phyloP scores from a whole-genome alignment of 768 basidiomycete genomes.

The Naganishia onofrii region DNA sequence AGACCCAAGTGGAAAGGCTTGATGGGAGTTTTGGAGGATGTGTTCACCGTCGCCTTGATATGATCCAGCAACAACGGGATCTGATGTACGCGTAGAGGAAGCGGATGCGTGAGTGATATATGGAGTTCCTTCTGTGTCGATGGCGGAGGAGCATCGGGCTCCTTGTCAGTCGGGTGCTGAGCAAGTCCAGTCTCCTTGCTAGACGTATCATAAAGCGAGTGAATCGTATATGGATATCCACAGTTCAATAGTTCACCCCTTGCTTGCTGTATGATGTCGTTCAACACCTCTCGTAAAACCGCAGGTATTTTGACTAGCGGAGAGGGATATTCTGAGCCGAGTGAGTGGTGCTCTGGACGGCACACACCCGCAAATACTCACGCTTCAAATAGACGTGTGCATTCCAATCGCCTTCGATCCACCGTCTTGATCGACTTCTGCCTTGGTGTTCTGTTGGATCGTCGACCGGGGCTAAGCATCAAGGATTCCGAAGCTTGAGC shows the following conservation, averaged over 20 bases:
- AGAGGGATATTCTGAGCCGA: not conserved
- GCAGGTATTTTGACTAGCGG: constrained; percentile 54
- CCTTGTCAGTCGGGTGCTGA: constrained; percentile 37
- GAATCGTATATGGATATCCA: constrained; percentile 3
- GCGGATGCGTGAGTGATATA: constrained; percentile 78
- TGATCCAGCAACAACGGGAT: constrained; percentile 37
- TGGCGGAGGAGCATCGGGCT: constrained; percentile 17
- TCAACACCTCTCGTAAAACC: constrained; percentile 56
- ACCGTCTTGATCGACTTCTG: constrained; percentile 68
- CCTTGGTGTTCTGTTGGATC: constrained; percentile 82
- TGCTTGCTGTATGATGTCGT: constrained; percentile 57
- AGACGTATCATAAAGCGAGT: constrained; percentile 55
- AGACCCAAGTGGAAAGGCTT: constrained; percentile 60
- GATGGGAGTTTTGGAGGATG: not conserved
- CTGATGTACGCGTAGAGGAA: constrained; percentile 76
- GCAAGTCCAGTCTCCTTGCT: constrained; percentile 10
- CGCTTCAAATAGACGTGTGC: constrained; percentile 74
- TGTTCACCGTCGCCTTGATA: constrained; percentile 7
- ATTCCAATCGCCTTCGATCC: constrained; percentile 82
- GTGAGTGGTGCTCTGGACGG: not conserved
- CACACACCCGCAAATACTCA: constrained; percentile 30
- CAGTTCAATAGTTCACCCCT: constrained; percentile 56
- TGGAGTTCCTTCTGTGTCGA: constrained; percentile 61
- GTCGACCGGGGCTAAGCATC: constrained; percentile 60
- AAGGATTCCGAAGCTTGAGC: no score